Conservation (phyloP, 2,329 filamentous ascomycete species). For the Pseudocercospora macadamiae region DNA sequence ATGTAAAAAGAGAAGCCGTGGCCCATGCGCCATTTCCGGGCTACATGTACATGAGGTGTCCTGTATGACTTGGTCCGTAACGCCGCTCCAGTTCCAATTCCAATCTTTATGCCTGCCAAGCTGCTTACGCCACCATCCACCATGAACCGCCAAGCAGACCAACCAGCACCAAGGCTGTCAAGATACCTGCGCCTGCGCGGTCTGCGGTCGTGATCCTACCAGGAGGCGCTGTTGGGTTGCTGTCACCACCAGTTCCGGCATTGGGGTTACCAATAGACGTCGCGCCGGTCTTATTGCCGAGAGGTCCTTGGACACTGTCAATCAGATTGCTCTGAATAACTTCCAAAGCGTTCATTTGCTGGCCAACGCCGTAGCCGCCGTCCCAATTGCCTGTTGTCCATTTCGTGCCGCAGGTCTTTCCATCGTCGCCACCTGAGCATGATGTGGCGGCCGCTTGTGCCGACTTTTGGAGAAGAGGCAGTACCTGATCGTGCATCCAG, state of each 20-base stretch:
- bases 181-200: slow-evolving; percentile 27
- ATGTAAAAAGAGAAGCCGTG: not conserved
- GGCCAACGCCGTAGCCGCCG: slow-evolving; percentile 54
- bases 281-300: slow-evolving; percentile 57
- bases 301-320: slow-evolving; percentile 41
- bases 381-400: slow-evolving; percentile 50
- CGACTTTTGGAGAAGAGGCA: slow-evolving; percentile 56
- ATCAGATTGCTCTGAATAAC: slow-evolving; percentile 52
- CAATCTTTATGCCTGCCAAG: not conserved
- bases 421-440: slow-evolving; percentile 51
- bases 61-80: not conserved
- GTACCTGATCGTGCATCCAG: slow-evolving; percentile 55
- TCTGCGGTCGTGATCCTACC: slow-evolving; percentile 29
- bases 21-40: not conserved
- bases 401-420: slow-evolving; percentile 49
- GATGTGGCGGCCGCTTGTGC: slow-evolving; percentile 58
- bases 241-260: slow-evolving; percentile 27
- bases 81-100: not conserved
- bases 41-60: slow-evolving; percentile 2
- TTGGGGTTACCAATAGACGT: slow-evolving; percentile 24
- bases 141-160: slow-evolving; percentile 28
- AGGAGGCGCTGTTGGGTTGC: slow-evolving; percentile 29
- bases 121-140: slow-evolving; percentile 29
- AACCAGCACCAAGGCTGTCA: slow-evolving; percentile 27
- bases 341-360: slow-evolving; percentile 61